These are phyloP conservation scores for Teunomyces cretensis DNA, from an alignment of 805 yeast genomes.

Conservation along the genomic window DNA sequence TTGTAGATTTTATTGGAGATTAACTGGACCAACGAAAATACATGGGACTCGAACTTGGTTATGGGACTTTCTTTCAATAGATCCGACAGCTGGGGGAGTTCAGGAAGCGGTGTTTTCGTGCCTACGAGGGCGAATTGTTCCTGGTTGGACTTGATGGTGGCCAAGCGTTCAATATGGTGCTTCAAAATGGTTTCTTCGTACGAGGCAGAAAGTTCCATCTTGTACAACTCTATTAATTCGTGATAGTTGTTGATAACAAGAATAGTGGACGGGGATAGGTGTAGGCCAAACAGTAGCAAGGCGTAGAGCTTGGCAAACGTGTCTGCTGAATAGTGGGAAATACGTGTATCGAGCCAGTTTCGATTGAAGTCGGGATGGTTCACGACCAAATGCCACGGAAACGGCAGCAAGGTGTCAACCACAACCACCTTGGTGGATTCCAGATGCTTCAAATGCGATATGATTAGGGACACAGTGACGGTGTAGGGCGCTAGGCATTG, in stretches of 20 bases:
- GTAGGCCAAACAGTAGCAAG: slow-evolving; percentile 13
- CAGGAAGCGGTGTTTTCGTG: slow-evolving; percentile 20
- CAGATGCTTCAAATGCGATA: slow-evolving; percentile 24
- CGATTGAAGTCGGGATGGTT: slow-evolving; percentile 18
- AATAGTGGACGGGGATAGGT: slow-evolving; percentile 14
- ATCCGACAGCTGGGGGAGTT: slow-evolving; percentile 29
- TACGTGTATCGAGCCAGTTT: slow-evolving; percentile 18
- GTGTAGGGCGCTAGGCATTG: slow-evolving; percentile 21
- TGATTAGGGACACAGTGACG: slow-evolving; percentile 22
- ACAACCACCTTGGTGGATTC: slow-evolving; percentile 20
- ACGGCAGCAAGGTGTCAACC: slow-evolving; percentile 30
- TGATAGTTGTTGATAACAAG: slow-evolving; percentile 33
- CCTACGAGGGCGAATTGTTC: slow-evolving; percentile 25
- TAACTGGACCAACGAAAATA: slow-evolving; percentile 23
- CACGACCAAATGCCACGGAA: slow-evolving; percentile 26
- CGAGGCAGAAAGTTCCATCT: slow-evolving; percentile 29
- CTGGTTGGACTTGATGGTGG: slow-evolving; percentile 16
- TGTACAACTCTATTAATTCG: slow-evolving; percentile 35
- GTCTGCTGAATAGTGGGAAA: slow-evolving; percentile 17
- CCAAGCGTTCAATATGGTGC: slow-evolving; percentile 29
- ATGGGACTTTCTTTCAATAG: slow-evolving; percentile 30
- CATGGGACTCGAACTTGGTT: slow-evolving; percentile 30
- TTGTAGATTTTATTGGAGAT: slow-evolving; percentile 23
- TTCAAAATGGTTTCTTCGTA: slow-evolving; percentile 35
- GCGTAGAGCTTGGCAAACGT: slow-evolving; percentile 29